Percentiles rank a stretch among this genome's conserved stretches.
Conservation (phyloP, 352 stramenopile genomes). For the Phytophthora pluvialis region DNA sequence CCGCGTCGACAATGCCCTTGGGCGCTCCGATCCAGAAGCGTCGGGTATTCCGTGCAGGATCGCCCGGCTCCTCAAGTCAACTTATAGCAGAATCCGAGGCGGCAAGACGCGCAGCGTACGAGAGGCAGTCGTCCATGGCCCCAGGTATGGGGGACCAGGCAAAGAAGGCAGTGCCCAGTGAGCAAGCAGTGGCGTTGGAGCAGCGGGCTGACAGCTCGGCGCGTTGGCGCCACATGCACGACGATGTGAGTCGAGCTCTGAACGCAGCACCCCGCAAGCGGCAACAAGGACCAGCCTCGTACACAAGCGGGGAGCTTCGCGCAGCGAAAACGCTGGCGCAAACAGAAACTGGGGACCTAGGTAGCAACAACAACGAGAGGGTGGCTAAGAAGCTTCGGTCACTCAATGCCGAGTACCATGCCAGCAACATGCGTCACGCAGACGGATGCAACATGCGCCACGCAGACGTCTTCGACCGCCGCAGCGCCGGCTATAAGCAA, state of each 20-base stretch:
- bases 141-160: not conserved
- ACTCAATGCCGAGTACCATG: constrained; percentile 76
- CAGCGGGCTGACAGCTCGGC: constrained; percentile 47
- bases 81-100: constrained; percentile 28
- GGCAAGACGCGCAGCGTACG: constrained; percentile 7
- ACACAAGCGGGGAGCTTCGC: constrained; percentile 43
- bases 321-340: constrained; percentile 39
- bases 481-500: constrained; percentile 67
- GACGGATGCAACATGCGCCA: constrained; percentile 51
- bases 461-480: constrained; percentile 46
- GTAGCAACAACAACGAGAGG: constrained; percentile 62
- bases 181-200: constrained; percentile 28
- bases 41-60: constrained; percentile 26
- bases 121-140: constrained; percentile 21
- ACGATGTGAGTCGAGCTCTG: constrained; percentile 70
- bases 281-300: constrained; percentile 23
- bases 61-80: constrained; percentile 30
- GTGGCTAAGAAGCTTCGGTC: constrained; percentile 78
- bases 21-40: constrained; percentile 18
- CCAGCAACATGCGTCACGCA: constrained; percentile 51
- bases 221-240: constrained; percentile 73
- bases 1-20: constrained; percentile 2
- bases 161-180: constrained; percentile 6
- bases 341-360: constrained; percentile 63
- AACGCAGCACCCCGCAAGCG: constrained; percentile 38